Percentiles rank a stretch among this genome's conserved stretches.
phyloP scores from a whole-genome alignment of 2,329 filamentous ascomycete genomes.

The Meredithiella fracta region DNA sequence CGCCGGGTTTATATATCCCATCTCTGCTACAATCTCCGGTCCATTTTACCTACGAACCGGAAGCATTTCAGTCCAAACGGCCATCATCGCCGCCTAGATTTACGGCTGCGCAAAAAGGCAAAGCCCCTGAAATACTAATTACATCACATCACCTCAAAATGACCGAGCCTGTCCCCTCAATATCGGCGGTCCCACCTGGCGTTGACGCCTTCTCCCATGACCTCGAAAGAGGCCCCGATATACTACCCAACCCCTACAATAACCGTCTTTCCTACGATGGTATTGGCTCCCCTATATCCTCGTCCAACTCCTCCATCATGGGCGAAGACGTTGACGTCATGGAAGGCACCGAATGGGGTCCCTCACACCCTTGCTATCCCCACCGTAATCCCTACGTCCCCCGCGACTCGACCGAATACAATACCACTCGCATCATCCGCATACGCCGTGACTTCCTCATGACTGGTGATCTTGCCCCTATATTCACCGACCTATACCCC shows the following conservation, averaged over 20 bases:
- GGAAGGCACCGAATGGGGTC: conserved; percentile 73
- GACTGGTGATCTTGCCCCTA: conserved; percentile 75
- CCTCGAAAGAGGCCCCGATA: conserved; percentile 37
- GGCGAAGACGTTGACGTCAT: conserved; percentile 48
- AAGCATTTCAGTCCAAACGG: background rate
- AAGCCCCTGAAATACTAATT: conserved; percentile 26
- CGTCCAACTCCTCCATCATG: conserved; percentile 43
- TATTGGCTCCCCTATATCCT: conserved; percentile 33
- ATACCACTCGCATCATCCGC: conserved; percentile 73
- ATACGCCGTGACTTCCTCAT: conserved; percentile 85
- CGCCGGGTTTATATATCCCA: conserved; percentile 1
- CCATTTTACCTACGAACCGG: background rate
- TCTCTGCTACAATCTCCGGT: background rate
- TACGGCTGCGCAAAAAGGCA: conserved; percentile 17
- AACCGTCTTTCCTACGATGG: conserved; percentile 33
- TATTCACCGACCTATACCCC: conserved; percentile 88
- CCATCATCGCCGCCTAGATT: conserved; percentile 18
- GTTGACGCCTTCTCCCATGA: conserved; percentile 30
- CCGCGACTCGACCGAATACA: conserved; percentile 54
- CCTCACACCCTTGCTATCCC: conserved; percentile 83
- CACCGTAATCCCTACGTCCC: conserved; percentile 87
- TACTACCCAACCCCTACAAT: conserved; percentile 19
- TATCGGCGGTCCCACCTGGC: conserved; percentile 19
- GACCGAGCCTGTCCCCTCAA: conserved; percentile 21
- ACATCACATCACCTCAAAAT: conserved; percentile 13